Percentiles rank a stretch among this genome's conserved stretches.
Conservation (phyloP, 1,284 basidiomycete genomes). For the Pascua sp. region DNA sequence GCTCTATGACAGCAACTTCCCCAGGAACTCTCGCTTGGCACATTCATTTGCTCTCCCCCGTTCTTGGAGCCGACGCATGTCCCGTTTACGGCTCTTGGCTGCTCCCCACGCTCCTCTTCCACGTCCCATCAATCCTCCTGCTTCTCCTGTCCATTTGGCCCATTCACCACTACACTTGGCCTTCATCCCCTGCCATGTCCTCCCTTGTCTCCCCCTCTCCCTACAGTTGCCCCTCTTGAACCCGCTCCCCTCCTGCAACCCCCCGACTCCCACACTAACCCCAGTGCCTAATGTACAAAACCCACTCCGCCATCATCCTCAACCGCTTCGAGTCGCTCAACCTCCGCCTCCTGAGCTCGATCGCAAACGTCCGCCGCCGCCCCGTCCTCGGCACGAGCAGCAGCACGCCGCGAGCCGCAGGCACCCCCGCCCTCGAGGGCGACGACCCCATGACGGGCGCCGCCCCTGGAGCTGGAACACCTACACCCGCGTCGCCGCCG, state of each 20-base stretch:
- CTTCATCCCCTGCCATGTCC: background rate
- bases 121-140: too few relatives aligned
- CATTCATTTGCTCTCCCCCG: too few relatives aligned
- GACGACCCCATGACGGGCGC: conserved; percentile 22
- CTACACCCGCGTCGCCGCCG: conserved; percentile 3
- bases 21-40: too few relatives aligned
- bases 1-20: too few relatives aligned
- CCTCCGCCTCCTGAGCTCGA: conserved; percentile 51
- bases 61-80: too few relatives aligned
- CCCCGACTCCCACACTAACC: background rate
- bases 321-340: conserved; percentile 92
- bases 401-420: background rate
- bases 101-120: too few relatives aligned
- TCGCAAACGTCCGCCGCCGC: conserved; percentile 34
- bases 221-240: too few relatives aligned
- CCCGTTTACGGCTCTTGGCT: too few relatives aligned
- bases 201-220: background rate
- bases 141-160: too few relatives aligned
- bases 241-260: background rate
- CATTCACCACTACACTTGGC: too few relatives aligned
- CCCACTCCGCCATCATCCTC: conserved; percentile 84
- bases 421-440: conserved; percentile 8
- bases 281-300: conserved; percentile 92
- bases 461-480: conserved; percentile 5
- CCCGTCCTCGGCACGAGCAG: conserved; percentile 1